Percentiles rank a stretch among this genome's conserved stretches.
Conservation (phyloP, 2,329 filamentous ascomycete genomes). For the Trichoderma semiorbis region DNA sequence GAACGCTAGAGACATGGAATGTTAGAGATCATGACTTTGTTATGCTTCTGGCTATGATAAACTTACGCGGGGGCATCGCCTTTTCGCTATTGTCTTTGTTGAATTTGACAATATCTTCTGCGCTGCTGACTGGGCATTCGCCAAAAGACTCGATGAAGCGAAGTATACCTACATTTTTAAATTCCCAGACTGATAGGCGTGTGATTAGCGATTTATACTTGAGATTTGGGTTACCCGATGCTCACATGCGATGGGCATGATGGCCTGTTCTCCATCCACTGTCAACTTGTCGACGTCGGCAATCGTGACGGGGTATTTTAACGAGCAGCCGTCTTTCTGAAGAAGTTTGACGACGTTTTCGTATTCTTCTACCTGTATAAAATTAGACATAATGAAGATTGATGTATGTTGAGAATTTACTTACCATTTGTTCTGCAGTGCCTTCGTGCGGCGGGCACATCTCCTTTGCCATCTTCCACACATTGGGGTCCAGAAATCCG, state of each 20-base stretch:
- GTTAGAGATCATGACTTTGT: background rate
- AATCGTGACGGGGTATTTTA: background rate
- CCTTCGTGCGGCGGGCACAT: slow-evolving; percentile 16
- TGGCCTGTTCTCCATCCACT: background rate
- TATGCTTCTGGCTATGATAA: background rate
- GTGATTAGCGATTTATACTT: background rate
- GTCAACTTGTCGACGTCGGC: background rate
- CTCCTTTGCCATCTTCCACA: slow-evolving; percentile 18
- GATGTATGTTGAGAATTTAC: fast-evolving
- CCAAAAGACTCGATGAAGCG: slow-evolving; percentile 22
- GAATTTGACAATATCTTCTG: slow-evolving; percentile 19
- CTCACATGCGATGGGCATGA: slow-evolving; percentile 5
- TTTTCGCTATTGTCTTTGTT: slow-evolving; percentile 21
- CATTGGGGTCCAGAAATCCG: slow-evolving; percentile 17
- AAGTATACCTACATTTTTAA: slow-evolving; percentile 22
- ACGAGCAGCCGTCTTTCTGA: background rate
- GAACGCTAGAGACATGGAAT: slow-evolving; percentile 7
- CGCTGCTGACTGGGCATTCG: slow-evolving; percentile 11
- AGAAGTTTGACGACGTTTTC: background rate
- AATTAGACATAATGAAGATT: background rate
- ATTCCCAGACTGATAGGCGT: slow-evolving; percentile 23
- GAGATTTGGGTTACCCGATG: background rate
- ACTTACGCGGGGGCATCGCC: slow-evolving; percentile 21
- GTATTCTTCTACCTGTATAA: background rate
- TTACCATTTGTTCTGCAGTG: slow-evolving; percentile 21